Base-by-base conservation (phyloP, 345 rosid genomes). In the Salix udensis region DNA sequence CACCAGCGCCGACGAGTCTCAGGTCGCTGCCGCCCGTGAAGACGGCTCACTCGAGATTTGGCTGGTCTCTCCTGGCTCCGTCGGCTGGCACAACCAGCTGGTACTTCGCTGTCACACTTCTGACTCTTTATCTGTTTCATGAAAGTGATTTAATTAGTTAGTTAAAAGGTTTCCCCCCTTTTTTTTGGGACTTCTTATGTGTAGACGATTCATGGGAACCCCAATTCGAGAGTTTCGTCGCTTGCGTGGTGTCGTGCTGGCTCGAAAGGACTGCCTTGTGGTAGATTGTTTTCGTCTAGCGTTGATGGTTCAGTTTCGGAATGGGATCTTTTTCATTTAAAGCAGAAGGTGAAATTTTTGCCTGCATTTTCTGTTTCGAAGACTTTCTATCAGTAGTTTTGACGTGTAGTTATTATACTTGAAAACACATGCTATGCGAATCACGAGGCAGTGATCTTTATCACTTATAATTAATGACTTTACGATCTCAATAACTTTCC, bases 51-150 rank as follows among this genome's bases (percentile, higher is more conserved):
- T 95, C 16, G 98, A 95, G 91, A 88, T 95, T 86, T 93, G 98
- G 98, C 97, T 93, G 13, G 97, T 95, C 21, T 91, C 97, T 53
- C 96, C 97, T 37, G 97, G 97, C 74, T 86, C 97, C 62, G 90
- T 91, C 62, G 96, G 97, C 69, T 95, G 98, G 98, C 97, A 95
- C 95, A 88, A 95, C 81, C 98, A 93, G 81, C 90, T 93, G 90
- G 98, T 95, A 84, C 73, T 73, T 28, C 1, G 5, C 46, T 58
- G 4, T 28, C 26, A 16, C 31, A 31, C 26, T 11, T 52, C 6
- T 18, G 5, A 10, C 6, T 7, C 16, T 50, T 18, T 71, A 18
- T 7, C 7, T 50, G 9, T 71, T 19, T 31, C 15, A 7, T 8
- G 30, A 37, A 37, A 68, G 13, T 44, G 6, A 10, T 23, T 31